Percentiles rank a stretch among this genome's conserved stretches.
Evolutionary conservation across 352 stramenopile species (phyloP).

Genomic region (Pseudoperonospora humuli): DNA sequence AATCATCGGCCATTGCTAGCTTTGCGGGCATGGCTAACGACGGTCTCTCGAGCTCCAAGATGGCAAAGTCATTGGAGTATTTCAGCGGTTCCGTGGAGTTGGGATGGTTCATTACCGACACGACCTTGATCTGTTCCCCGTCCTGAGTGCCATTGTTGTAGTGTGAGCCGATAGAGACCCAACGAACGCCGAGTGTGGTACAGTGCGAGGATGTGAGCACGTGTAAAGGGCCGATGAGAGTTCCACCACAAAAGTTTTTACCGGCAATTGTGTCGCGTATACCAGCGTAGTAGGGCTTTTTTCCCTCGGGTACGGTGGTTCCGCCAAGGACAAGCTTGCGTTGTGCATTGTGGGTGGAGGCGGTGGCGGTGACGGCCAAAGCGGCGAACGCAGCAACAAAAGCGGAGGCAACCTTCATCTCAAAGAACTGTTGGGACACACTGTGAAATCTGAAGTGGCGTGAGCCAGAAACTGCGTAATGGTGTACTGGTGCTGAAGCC

Average conservation of each 20-base stretch:
- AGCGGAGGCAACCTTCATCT: slow-evolving; percentile 19
- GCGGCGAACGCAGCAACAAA: slow-evolving; percentile 12
- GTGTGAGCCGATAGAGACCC: slow-evolving; percentile 49
- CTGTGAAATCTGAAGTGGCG: slow-evolving; percentile 17
- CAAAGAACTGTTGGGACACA: neutral
- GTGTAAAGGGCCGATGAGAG: slow-evolving; percentile 42
- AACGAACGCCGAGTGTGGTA: slow-evolving; percentile 26
- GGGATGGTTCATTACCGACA: slow-evolving; percentile 39
- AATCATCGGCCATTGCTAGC: slow-evolving; percentile 22
- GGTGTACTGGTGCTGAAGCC: neutral
- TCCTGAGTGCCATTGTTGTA: slow-evolving; percentile 36
- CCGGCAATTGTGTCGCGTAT: slow-evolving; percentile 18
- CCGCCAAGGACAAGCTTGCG: slow-evolving; percentile 44
- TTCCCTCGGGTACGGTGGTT: slow-evolving; percentile 28
- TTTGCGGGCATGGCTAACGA: slow-evolving; percentile 28
- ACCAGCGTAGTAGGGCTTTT: slow-evolving; percentile 32
- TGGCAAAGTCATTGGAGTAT: slow-evolving; percentile 41
- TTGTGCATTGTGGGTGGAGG: slow-evolving; percentile 6
- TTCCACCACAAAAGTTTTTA: slow-evolving; percentile 26
- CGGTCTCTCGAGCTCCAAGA: slow-evolving; percentile 39
- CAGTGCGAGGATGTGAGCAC: slow-evolving; percentile 43
- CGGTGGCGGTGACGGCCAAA: neutral
- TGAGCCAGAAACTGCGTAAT: slow-evolving; percentile 1
- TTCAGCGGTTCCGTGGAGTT: slow-evolving; percentile 25
- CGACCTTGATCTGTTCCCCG: slow-evolving; percentile 39